Evolutionary conservation across 1,139 yeast species (phyloP), one percentile per base, ranked within the genome.

Genomic region (Pichia cactophila): DNA sequence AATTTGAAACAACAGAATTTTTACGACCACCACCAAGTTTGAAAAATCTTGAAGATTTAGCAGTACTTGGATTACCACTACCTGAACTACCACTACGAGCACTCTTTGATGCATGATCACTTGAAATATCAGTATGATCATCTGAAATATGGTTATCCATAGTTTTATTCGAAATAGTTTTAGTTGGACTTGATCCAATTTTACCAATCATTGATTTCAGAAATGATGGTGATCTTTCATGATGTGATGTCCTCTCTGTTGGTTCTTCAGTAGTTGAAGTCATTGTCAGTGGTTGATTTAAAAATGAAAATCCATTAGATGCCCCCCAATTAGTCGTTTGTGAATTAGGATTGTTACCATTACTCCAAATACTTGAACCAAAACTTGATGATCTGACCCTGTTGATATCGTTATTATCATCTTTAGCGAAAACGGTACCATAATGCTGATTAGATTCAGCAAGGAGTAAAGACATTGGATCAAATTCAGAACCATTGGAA

Each of bases 301-400:
- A 41, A 16, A 53, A 40, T n/a, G 50, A 50, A 44, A 56, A 53
- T 1, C 51, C 40, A 17, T 36, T 44, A 9, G 35, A 8, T 9
- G 23, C 23, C 23, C 36, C 47, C 47, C 50, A 40, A 37, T 29
- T 42, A 39, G 41, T 41, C 8, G 16, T 6, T 35, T 40, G 33
- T 6, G 33, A 16, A 17, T 20, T 38, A 9, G 23, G 41, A 35
- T 46, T 53, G 42, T 47, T 52, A 33, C 50, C 52, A 39, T 55
- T 58, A 42, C 61, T 62, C 67, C 67, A 63, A 41, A 63, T 63
- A 47, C 66, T 62, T 10, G 66, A 62, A 1, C 67, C 65, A 54
- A 62, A 61, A 53, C 65, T 61, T 1, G 62, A 56, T 46, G 41
- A 38, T 38, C 41, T 38, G 5, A 12, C 28, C 41, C 41, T 38